Evolutionary conservation across 768 basidiomycete species (phyloP), one percentile per base, ranked within the genome.

Genomic region (Suillus fuscotomentosus): DNA sequence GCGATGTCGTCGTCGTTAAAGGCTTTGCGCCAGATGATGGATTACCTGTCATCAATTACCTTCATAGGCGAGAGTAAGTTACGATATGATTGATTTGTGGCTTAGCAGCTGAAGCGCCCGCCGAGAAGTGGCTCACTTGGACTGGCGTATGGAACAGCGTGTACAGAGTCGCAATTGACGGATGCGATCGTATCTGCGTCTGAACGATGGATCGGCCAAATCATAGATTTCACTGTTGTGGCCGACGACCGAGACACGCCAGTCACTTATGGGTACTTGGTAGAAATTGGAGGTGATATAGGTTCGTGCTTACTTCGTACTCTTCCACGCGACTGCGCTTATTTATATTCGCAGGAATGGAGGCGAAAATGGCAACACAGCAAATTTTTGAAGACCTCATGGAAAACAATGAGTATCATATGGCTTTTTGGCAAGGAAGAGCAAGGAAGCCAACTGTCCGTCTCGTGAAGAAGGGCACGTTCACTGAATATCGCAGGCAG

Each of bases 1-100:
- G 60, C 6, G 66, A 67, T 14, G 55, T 67, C 1, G 15, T 67
- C 14, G 45, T 43, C 5, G 41, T 67, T 7, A 45, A 48, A 17
- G 64, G 64, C 10, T 67, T 67, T 34, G 64, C 61, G 17, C 66
- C 64, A 11, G 43, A 42, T 15, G 56, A 67, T 15, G 66, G 66
- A 24, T 22, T 55, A 17, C 66, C 66, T 11, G 50, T 67, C 54
- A 14, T 65, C 7, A 50, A 54, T 20, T 65, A 64, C 20, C 24
- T 36, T 20, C 54, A 63, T 17, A 36, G 41, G 45, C 17, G 27
- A 64, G 51, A 65, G 61, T 47, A 22, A 64, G 63, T 36, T n/a
- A 55, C 13, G 54, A 20, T 8, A 10, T 14, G 5, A 9, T 20
- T 20, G 10, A 45, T 24, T 31, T 20, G 15, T 14, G 6, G 5